Evolutionary conservation across 1,284 basidiomycete genomes (phyloP), one percentile per base, ranked within the genome.

Genomic region (Ganoderma multipileum): DNA sequence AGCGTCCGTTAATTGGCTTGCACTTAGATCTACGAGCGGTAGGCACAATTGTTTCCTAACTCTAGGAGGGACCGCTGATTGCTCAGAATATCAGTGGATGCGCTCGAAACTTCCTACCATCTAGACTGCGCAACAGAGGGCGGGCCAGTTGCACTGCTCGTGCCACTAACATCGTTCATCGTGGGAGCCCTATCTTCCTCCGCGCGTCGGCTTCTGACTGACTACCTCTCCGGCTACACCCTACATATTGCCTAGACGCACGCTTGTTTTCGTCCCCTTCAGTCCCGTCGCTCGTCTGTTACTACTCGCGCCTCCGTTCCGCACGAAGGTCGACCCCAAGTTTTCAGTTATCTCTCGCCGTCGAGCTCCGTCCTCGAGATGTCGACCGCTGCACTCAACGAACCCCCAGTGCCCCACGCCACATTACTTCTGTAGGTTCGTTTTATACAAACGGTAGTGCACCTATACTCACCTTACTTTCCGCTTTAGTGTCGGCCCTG

Each of bases 351-450:
- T 50, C 52, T 18, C 14, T 26, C 11, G 6, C 30, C 28, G 18
- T 30, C 5, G 14, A 30, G 26, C 52, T 6, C 50, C 30, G 3
- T n/a, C 50, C n/a, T 8, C 50, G 57, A 33, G 30, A 63, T 67
- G 66, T 67, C 66, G 4, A 7, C 66, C 11, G 16, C 33, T 54
- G 41, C 66, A n/a, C 55, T 42, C 33, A 28, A 28, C 16, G 66
- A 67, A 42, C 66, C 61, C 18, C 8, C n/a, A 1, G 66, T 67
- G 14, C 66, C 66, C 9, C 20, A 59, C 54, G 61, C 39, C 30
- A 67, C 66, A 2, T 55, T 67, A 14, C 61, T 67, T 9, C 28
- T 67, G 66, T 67, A 52, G 3, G 66, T 58, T 18, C 42, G 23
- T 23, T 26, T 36, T n/a, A 9, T 33, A 20, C 39, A 36, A 50